Evolutionary conservation across 2,329 filamentous ascomycete genomes (phyloP).

Genomic region (Aspergillus terreus): DNA sequence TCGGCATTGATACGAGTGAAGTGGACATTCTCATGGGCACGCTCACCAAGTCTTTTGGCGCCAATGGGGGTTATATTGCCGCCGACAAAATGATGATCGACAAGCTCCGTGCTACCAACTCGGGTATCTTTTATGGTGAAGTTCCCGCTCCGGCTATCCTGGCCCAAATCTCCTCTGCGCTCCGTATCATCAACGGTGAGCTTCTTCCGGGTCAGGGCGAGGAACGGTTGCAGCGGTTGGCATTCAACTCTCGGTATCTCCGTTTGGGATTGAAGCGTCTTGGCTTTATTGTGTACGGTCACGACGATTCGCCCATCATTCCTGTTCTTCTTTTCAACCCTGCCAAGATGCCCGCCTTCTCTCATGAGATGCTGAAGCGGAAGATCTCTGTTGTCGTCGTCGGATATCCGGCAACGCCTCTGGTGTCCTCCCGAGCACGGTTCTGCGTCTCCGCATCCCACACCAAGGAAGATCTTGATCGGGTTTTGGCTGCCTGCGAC

Average conservation of each 20-base stretch:
- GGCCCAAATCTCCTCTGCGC: slow-evolving; percentile 81
- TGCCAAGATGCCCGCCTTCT: slow-evolving; percentile 98
- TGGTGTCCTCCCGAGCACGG: slow-evolving; percentile 89
- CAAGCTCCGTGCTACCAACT: slow-evolving; percentile 81
- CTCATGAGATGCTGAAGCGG: slow-evolving; percentile 95
- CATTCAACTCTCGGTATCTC: slow-evolving; percentile 98
- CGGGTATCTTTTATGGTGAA: slow-evolving; percentile 82
- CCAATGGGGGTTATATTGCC: slow-evolving; percentile 93
- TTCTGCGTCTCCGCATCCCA: slow-evolving; percentile 96
- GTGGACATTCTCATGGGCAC: slow-evolving; percentile 98
- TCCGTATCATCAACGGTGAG: slow-evolving; percentile 86
- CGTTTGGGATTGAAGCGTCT: slow-evolving; percentile 94
- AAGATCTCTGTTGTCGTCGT: slow-evolving; percentile 98
- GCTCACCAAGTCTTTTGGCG: slow-evolving; percentile 95
- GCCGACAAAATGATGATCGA: slow-evolving; percentile 88
- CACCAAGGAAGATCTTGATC: slow-evolving; percentile 96
- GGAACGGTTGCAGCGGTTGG: slow-evolving; percentile 89
- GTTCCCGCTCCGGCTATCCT: slow-evolving; percentile 82
- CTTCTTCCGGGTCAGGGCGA: slow-evolving; percentile 86
- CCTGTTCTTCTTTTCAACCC: slow-evolving; percentile 93
- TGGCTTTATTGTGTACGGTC: slow-evolving; percentile 93
- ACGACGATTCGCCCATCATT: slow-evolving; percentile 97
- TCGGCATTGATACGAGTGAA: slow-evolving; percentile 79
- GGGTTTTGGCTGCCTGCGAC: slow-evolving; percentile 82
- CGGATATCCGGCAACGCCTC: slow-evolving; percentile 90